Evolutionary conservation across 1,284 basidiomycete genomes (phyloP), one percentile per base, ranked within the genome.

Genomic region (Hymenochaete sp.): DNA sequence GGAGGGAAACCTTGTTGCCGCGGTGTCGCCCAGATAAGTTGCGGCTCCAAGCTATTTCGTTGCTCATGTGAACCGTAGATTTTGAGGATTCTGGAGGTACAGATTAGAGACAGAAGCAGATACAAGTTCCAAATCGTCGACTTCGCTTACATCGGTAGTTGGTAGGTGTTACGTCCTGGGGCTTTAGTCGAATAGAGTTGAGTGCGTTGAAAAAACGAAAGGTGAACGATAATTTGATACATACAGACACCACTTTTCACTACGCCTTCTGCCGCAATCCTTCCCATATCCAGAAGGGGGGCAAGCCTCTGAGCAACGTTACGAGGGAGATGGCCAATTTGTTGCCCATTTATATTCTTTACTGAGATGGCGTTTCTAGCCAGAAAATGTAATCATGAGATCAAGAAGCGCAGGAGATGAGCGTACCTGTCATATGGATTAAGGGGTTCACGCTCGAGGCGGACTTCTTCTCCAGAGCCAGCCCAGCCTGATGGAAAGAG

Each of bases 291-390:
- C 49, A 92, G 73, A 24, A 91, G 67, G 0, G 82, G 78, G 1
- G 87, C 73, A 10, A 91, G 65, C 51, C 73, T 73, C 0, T 61
- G 50, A 0, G 77, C 84, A 7, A 82, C 70, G n/a, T 63, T 60
- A 32, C 73, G 70, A 1, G 85, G 81, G 28, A 92, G 60, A 60
- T 91, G 88, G 3, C 89, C 88, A 3, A 92, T 85, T 69, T 90
- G 87, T 11, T 63, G 64, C 1, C 71, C 66, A 1, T 70, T 66
- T 25, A 89, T 88, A 55, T 92, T 92, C 57, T 76, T 69, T 8
- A 91, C 87, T 65, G 84, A 75, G 22, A 89, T 82, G 1, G 82
- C 81, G 59, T 87, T 86, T 19, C 80, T 82, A 47, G 8, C 4
- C 1, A 21, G 22, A 37, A 4, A 25, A 8, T 49, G 26, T 42